Evolutionary conservation across 2,329 filamentous ascomycete genomes (phyloP), one percentile per base, ranked within the genome.

Genomic region (Cladosporium velox): DNA sequence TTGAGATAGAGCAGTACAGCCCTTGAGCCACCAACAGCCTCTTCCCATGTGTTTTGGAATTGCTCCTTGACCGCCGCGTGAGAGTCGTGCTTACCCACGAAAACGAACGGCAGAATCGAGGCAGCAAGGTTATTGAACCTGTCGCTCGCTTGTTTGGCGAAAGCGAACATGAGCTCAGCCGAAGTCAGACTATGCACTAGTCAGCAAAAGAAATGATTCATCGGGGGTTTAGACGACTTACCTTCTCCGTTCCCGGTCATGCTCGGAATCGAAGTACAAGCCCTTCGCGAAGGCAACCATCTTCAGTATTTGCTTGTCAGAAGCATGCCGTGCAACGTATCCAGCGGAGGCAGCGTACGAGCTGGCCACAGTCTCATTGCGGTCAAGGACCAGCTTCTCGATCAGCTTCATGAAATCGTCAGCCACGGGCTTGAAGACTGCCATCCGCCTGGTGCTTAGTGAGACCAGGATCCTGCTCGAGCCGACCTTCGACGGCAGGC

Each of bases 401-500:
- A 97, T 85, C 11, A 93, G 77, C 70, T 89, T 90, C 60, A 97
- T 82, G 72, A 97, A 93, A 10, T 85, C 83, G 68, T 91, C 87
- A 14, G 91, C 89, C 72, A 93, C 88, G 0, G 91, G 88, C 44
- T 85, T 86, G 77, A 97, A 91, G 34, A 93, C 82, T 44, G 89
- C 85, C 41, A 86, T 87, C 70, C 94, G 91, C 14, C 92, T 87
- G 60, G 93, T 94, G 60, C 92, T 91, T 8, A 99, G 84, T 0
- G 92, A 93, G 8, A 91, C 90, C 35, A 99, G 84, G 2, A 97
- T 89, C 65, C 92, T 88, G 69, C 90, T 91, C 73, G 93, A 96
- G 44, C 93, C 95, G 58, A 98, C 90, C 80, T 98, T 98, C 0
- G 93, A 96, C 1, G 94, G 94, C 79, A 98, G 88, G 1, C 93